A percentile compares a stretch with the other conserved stretches of the same genome.
phyloP scores from a whole-genome alignment of 1,139 yeast genomes.

The Suhomyces taliae region DNA sequence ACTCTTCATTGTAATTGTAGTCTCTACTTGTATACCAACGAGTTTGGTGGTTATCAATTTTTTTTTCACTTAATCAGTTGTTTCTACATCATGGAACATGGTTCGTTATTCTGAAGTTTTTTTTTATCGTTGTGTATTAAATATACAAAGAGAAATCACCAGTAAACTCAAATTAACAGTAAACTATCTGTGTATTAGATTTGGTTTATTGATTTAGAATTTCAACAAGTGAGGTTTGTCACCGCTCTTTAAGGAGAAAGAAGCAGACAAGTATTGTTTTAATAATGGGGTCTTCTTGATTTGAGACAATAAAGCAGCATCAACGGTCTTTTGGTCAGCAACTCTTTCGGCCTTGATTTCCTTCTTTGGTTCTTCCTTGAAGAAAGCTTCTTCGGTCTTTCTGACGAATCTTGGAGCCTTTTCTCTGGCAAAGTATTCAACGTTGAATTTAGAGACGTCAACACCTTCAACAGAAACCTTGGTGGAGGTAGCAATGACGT shows the following conservation, averaged over 20 bases:
- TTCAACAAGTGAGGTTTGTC: slow-evolving; percentile 99
- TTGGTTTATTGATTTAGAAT: slow-evolving; percentile 57
- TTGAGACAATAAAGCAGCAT: slow-evolving; percentile 89
- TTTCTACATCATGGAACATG: neutral
- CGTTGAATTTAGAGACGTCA: slow-evolving; percentile 90
- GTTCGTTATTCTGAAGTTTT: neutral
- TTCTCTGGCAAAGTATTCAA: slow-evolving; percentile 97
- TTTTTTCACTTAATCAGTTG: neutral
- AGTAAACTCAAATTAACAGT: slow-evolving; percentile 9
- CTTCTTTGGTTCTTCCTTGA: slow-evolving; percentile 86
- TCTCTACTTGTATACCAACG: too few species aligned
- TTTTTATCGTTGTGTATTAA: slow-evolving; percentile 30
- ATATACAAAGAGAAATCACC: slow-evolving; percentile 32
- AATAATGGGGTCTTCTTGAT: slow-evolving; percentile 98
- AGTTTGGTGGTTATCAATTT: too few species aligned
- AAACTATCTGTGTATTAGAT: slow-evolving; percentile 1
- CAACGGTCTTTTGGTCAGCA: slow-evolving; percentile 97
- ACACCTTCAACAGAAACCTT: slow-evolving; percentile 76
- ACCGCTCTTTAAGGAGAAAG: slow-evolving; percentile 97
- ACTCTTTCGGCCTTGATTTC: slow-evolving; percentile 92
- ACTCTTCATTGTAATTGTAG: too few species aligned
- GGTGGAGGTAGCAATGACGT: slow-evolving; percentile 99
- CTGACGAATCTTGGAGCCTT: slow-evolving; percentile 70
- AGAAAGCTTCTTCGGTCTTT: slow-evolving; percentile 95
- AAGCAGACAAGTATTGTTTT: slow-evolving; percentile 94